Evolutionary conservation across 345 rosid genomes (phyloP).

Genomic region (Fremontodendron californicum): DNA sequence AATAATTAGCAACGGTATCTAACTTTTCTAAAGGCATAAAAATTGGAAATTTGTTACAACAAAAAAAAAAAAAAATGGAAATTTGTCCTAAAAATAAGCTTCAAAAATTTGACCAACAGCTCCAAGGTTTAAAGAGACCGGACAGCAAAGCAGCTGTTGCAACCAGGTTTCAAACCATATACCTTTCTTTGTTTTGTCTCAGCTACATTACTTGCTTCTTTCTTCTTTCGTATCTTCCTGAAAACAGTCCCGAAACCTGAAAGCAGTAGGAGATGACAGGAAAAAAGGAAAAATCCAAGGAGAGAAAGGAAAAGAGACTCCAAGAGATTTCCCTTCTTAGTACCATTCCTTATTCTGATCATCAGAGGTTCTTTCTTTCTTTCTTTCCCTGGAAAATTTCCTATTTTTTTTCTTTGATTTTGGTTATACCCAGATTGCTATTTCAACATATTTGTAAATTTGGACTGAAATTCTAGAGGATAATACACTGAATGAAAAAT

Average conservation of each 20-base stretch:
- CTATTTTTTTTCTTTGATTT: background rate
- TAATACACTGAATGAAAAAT: background rate
- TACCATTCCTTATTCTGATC: constrained; percentile 91
- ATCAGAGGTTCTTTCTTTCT: constrained; percentile 55
- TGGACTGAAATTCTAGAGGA: background rate
- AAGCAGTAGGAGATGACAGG: constrained; percentile 37
- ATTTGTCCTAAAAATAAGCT: constrained; percentile 21
- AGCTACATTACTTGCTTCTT: background rate
- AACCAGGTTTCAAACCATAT: background rate
- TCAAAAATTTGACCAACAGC: constrained; percentile 11
- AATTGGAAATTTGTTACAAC: too few relatives aligned
- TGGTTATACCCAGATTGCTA: background rate
- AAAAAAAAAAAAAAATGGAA: too few relatives aligned
- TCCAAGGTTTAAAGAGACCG: background rate
- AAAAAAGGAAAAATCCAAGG: constrained; percentile 52
- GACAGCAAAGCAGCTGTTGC: constrained; percentile 4
- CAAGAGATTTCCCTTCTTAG: constrained; percentile 81
- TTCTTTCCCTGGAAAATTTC: background rate
- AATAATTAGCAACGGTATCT: background rate
- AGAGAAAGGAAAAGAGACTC: constrained; percentile 69
- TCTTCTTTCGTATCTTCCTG: background rate
- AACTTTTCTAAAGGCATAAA: background rate
- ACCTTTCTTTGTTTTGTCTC: background rate
- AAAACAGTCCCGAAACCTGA: background rate
- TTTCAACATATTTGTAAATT: background rate